Evolutionary conservation across 257 asterid species (phyloP).

Genomic region (Lavandula angustifolia): DNA sequence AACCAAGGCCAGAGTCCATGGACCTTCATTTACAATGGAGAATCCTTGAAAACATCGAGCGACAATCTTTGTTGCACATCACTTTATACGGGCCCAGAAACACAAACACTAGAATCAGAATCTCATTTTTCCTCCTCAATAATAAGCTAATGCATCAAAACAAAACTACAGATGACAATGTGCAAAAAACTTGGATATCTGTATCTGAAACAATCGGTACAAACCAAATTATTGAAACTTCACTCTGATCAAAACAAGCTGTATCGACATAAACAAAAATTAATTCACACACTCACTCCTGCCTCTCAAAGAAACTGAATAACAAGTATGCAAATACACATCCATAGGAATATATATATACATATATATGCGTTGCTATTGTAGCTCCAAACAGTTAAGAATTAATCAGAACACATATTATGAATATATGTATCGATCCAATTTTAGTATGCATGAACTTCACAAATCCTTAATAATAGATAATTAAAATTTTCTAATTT

Average conservation of each 20-base stretch:
- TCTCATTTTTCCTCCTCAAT: constrained; percentile 16
- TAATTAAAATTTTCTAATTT: constrained; percentile 15
- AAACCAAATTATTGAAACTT: neutral
- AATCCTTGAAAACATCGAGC: constrained; percentile 32
- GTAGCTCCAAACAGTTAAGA: neutral
- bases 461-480: neutral
- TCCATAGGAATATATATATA: neutral
- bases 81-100: neutral
- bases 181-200: neutral
- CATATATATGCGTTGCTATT: neutral
- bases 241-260: constrained; percentile 11
- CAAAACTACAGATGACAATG: neutral
- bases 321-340: neutral
- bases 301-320: constrained; percentile 12
- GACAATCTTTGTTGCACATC: neutral
- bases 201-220: neutral
- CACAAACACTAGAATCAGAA: neutral
- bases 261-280: constrained; percentile 6
- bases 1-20: constrained; percentile 42
- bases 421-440: constrained; percentile 9
- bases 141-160: constrained; percentile 14
- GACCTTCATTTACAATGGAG: constrained; percentile 40
- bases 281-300: neutral
- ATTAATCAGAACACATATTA: neutral
- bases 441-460: constrained; percentile 18